These are phyloP conservation scores for Cardamine resedifolia DNA, from an alignment of 345 rosid genomes.

Conservation along the genomic window DNA sequence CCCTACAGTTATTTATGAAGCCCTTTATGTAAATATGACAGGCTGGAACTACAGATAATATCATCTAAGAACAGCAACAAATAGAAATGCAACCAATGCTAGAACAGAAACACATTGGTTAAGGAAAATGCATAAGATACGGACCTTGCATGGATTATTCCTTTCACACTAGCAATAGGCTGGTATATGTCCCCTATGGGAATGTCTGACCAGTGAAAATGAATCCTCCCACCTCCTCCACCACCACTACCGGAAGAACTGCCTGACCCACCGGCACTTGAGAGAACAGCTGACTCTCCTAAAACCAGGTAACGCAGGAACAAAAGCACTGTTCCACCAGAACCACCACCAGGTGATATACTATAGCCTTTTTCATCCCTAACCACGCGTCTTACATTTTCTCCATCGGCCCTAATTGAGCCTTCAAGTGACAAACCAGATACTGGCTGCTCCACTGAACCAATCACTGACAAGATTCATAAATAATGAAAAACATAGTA, in stretches of 20 bases:
- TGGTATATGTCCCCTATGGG: conserved; percentile 96
- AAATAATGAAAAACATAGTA: conserved; percentile 28
- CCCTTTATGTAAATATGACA: not conserved
- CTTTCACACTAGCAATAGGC: conserved; percentile 87
- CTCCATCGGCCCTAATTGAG: conserved; percentile 79
- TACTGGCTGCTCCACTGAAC: conserved; percentile 87
- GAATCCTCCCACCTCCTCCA: conserved; percentile 99
- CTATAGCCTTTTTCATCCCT: conserved; percentile 36
- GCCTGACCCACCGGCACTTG: conserved; percentile 84
- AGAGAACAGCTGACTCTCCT: conserved; percentile 65
- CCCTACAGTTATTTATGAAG: conserved; percentile 42
- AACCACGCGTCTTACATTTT: conserved; percentile 43
- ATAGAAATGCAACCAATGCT: too few relatives aligned
- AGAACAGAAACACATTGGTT: not conserved
- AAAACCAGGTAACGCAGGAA: conserved; percentile 62
- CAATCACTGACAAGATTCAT: conserved; percentile 66
- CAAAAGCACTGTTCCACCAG: conserved; percentile 86
- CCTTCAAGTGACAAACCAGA: conserved; percentile 74
- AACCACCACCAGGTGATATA: conserved; percentile 84
- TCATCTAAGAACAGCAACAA: not conserved
- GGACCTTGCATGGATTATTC: conserved; percentile 65
- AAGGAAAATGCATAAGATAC: not conserved
- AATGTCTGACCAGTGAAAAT: conserved; percentile 94
- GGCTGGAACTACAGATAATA: not conserved
- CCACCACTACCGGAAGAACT: conserved; percentile 76